Base-by-base conservation (phyloP, 805 yeast genomes). In the Candida methanosorbosa region DNA sequence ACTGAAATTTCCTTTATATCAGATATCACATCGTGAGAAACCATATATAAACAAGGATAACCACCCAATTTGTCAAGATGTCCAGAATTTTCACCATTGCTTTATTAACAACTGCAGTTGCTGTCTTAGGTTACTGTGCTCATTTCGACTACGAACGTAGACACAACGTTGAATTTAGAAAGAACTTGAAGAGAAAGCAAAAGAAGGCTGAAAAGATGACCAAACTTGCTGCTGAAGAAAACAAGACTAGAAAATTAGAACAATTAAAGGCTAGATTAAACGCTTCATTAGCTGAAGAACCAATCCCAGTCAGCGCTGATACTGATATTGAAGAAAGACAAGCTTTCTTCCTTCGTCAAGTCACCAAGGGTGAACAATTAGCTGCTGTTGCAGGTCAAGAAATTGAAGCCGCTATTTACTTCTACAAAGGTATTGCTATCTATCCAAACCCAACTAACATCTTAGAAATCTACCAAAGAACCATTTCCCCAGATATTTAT, bases 381-480 rank as follows among this genome's bases (percentile, higher is more conserved):
- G 74, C 85, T 43, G 66, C 72, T 43, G 53, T 64, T 23, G 78
- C 81, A 41, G 81, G 78, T 44, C 70, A 73, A 46, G 85, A 82
- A 57, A 61, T 81, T 43, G 85, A 81, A 40, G 80, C 97, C 30
- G 97, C 98, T 26, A 68, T 88, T 46, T 73, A 80, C 46, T 92
- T 87, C 72, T 92, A 92, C 74, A 83, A 85, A 61, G 97, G 97
- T 12, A 70, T 92, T 54, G 75, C 85, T 28, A 88, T 87, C 33
- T 90, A 88, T 61, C 97, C 98, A 41, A 81, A 82, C 59, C 99
- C 98, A 39, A 80, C 94, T 37, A 96, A 86, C 51, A 75, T 92
- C 49, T 70, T 92, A 56, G 81, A 81, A 34, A 78, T 90, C 50
- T 90, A 85, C 64, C 96, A 90, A 67, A 82, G 82, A 67, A 72